phyloP scores from a whole-genome alignment of 2,329 filamentous ascomycete genomes.

The Plectosphaerella cucumerina region DNA sequence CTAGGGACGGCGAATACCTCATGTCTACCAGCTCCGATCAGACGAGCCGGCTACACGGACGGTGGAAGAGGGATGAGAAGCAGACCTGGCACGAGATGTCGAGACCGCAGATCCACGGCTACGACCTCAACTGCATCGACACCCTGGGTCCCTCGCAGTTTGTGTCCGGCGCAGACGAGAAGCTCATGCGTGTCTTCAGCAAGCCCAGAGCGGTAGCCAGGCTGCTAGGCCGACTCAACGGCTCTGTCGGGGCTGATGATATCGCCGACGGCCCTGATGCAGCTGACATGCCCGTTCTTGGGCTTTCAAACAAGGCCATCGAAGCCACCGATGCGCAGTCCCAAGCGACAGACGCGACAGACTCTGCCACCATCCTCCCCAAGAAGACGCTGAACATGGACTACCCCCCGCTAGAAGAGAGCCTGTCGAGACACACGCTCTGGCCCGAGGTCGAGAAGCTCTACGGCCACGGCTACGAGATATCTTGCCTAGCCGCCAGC shows the following conservation, averaged over 20 bases:
- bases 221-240: conserved; percentile 66
- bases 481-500: conserved; percentile 78
- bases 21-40: conserved; percentile 89
- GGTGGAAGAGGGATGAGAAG: conserved; percentile 57
- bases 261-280: conserved; percentile 65
- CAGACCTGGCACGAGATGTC: conserved; percentile 92
- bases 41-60: conserved; percentile 81
- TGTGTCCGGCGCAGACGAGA: conserved; percentile 94
- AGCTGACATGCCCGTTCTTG: conserved; percentile 91
- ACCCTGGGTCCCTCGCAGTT: conserved; percentile 71
- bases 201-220: conserved; percentile 79
- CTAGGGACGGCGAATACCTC: conserved; percentile 74
- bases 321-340: conserved; percentile 47
- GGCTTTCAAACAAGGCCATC: conserved; percentile 92
- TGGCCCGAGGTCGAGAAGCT: conserved; percentile 97
- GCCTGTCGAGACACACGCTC: conserved; percentile 81
- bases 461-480: conserved; percentile 96
- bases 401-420: conserved; percentile 84
- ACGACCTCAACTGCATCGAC: conserved; percentile 93
- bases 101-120: conserved; percentile 93
- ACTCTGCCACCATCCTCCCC: conserved; percentile 51
- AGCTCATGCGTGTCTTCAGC: conserved; percentile 92
- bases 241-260: conserved; percentile 40
- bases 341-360: conserved; percentile 48
- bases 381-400: conserved; percentile 60